phyloP scores from a whole-genome alignment of 371 early-diverging fungal species.

The Apophysomyces trapeziformis region DNA sequence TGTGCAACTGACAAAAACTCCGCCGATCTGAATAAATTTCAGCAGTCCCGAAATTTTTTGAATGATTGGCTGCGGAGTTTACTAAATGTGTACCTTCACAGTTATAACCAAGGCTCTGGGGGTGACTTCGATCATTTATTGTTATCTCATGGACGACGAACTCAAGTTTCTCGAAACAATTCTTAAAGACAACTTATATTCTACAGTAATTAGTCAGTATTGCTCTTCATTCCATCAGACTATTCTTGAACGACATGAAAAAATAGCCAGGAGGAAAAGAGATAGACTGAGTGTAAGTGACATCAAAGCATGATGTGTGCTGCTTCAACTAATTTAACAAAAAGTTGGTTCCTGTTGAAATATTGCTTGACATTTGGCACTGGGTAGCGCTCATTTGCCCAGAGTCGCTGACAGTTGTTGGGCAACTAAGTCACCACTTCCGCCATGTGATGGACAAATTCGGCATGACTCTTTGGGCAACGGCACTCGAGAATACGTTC shows the following conservation, averaged over 20 bases:
- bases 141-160: neutral
- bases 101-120: neutral
- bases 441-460: neutral
- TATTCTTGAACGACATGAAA: slow-evolving; percentile 3
- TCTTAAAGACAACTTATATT: neutral
- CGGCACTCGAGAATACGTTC: slow-evolving; percentile 7
- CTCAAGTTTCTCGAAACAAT: neutral
- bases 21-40: neutral
- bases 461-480: slow-evolving; percentile 1
- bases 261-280: neutral
- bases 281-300: slow-evolving; percentile 11
- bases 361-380: neutral
- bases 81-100: neutral
- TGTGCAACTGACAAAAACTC: too few species aligned
- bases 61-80: slow-evolving; percentile 3
- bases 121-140: neutral
- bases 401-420: neutral
- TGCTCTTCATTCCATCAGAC: slow-evolving; percentile 2
- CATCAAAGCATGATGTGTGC: neutral
- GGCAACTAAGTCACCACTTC: slow-evolving; percentile 4
- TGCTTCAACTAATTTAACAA: neutral
- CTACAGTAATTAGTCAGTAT: neutral
- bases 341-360: neutral
- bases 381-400: neutral
- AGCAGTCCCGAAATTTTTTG: neutral